A percentile compares a stretch with the other conserved stretches of the same genome.
Conservation (phyloP, 805 yeast genomes). For the Tetrapisispora namnaoensis region DNA sequence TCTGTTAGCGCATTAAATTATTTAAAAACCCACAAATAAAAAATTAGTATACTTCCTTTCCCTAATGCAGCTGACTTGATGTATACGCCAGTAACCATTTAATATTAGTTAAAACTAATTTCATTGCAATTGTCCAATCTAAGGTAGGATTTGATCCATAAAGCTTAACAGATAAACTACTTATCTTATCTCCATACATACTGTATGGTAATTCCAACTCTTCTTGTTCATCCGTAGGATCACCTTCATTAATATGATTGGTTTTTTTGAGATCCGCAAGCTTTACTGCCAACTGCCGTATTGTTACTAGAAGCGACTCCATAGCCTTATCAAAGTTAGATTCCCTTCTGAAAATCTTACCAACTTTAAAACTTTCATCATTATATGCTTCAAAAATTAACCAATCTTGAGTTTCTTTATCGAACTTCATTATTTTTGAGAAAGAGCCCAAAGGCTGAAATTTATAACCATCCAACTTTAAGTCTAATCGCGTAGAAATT, state of each 20-base stretch:
- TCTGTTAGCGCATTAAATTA: too few species aligned
- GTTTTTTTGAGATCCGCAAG: slow-evolving; percentile 2
- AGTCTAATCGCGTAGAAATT: slow-evolving; percentile 44
- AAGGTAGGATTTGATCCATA: slow-evolving; percentile 53
- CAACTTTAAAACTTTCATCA: slow-evolving; percentile 68
- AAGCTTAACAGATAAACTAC: slow-evolving; percentile 64
- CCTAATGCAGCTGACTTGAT: slow-evolving; percentile 31
- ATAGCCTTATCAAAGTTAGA: slow-evolving; percentile 71
- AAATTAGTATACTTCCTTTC: background rate
- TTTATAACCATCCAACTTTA: slow-evolving; percentile 49
- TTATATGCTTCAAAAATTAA: slow-evolving; percentile 48
- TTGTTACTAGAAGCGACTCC: slow-evolving; percentile 54
- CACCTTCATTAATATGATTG: background rate
- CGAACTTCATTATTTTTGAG: slow-evolving; percentile 53
- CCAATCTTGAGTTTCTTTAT: slow-evolving; percentile 29
- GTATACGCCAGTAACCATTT: slow-evolving; percentile 82
- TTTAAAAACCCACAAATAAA: too few species aligned
- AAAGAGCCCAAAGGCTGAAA: slow-evolving; percentile 77
- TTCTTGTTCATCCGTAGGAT: background rate
- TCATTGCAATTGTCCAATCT: slow-evolving; percentile 88
- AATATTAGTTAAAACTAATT: slow-evolving; percentile 63
- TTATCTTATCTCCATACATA: slow-evolving; percentile 63
- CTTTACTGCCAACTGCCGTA: slow-evolving; percentile 19
- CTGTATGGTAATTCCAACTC: slow-evolving; percentile 58
- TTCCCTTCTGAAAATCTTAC: slow-evolving; percentile 50